Evolutionary conservation across 257 asterid genomes (phyloP).

Genomic region (Capsicum rhomboideum): DNA sequence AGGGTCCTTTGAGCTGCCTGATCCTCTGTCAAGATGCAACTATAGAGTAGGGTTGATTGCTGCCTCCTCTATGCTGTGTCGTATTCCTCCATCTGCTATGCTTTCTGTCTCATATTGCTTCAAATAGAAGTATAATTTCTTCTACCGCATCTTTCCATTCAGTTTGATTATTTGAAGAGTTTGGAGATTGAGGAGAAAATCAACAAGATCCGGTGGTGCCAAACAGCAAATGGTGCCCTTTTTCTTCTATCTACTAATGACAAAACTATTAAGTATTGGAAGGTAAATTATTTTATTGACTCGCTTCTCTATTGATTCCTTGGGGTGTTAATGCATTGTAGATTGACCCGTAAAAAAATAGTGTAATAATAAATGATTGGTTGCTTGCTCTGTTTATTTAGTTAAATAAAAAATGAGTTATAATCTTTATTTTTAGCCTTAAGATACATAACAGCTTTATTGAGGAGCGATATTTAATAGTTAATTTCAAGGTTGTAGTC

Average conservation of each 20-base stretch:
- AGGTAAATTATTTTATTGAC: slow-evolving; percentile 36
- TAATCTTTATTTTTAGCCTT: background rate
- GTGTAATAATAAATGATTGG: background rate
- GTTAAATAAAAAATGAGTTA: background rate
- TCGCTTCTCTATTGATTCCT: background rate
- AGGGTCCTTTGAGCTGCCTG: background rate
- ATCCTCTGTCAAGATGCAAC: background rate
- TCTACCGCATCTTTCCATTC: slow-evolving; percentile 21
- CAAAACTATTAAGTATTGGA: slow-evolving; percentile 97
- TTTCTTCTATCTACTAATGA: slow-evolving; percentile 97
- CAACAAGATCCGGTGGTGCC: slow-evolving; percentile 99
- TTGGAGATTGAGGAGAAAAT: slow-evolving; percentile 99
- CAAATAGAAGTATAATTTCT: slow-evolving; percentile 1
- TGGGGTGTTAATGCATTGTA: background rate
- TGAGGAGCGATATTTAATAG: background rate
- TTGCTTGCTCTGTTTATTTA: background rate
- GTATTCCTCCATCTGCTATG: background rate
- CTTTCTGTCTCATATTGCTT: background rate
- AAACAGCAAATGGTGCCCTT: slow-evolving; percentile 85
- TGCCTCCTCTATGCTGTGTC: background rate
- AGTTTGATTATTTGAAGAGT: slow-evolving; percentile 99
- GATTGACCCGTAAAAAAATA: background rate
- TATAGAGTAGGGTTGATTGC: background rate
- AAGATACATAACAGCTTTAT: background rate
- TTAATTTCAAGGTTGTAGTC: background rate